phyloP scores from a whole-genome alignment of 257 asterid genomes.

The Solanum gandarillasii region DNA sequence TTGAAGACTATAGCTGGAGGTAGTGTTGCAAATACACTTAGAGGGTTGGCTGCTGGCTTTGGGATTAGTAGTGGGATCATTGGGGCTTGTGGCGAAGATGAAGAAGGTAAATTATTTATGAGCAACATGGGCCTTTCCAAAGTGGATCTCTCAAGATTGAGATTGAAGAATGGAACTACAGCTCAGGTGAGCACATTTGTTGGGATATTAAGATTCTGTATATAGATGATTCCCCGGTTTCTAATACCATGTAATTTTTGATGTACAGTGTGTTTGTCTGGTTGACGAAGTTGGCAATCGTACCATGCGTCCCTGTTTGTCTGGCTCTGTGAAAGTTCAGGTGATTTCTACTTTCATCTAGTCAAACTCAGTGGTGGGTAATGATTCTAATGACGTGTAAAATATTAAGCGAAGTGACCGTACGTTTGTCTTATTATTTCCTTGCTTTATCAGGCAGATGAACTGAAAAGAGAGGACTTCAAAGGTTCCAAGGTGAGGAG shows the following conservation, averaged over 20 bases:
- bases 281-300: constrained; percentile 92
- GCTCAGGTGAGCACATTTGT: constrained; percentile 52
- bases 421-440: constrained; percentile 5
- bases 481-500: constrained; percentile 80
- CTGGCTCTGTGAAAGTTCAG: constrained; percentile 85
- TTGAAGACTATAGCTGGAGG: constrained; percentile 95
- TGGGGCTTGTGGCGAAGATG: constrained; percentile 91
- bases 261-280: constrained; percentile 85
- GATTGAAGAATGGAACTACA: constrained; percentile 66
- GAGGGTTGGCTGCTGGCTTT: constrained; percentile 90
- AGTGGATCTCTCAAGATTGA: constrained; percentile 67
- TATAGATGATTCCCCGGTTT: not conserved
- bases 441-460: constrained; percentile 58
- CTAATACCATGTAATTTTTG: not conserved
- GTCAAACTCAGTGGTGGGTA: not conserved
- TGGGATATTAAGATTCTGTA: not conserved
- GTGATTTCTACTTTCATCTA: constrained; percentile 20
- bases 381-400: not conserved
- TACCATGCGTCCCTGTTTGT: constrained; percentile 94
- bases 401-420: not conserved
- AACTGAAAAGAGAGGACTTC: constrained; percentile 58
- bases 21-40: constrained; percentile 85
- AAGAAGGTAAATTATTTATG: constrained; percentile 66
- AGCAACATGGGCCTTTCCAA: constrained; percentile 63
- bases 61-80: constrained; percentile 82